Base-by-base conservation (phyloP, 805 yeast species). In the Kazachstania taianensis region DNA sequence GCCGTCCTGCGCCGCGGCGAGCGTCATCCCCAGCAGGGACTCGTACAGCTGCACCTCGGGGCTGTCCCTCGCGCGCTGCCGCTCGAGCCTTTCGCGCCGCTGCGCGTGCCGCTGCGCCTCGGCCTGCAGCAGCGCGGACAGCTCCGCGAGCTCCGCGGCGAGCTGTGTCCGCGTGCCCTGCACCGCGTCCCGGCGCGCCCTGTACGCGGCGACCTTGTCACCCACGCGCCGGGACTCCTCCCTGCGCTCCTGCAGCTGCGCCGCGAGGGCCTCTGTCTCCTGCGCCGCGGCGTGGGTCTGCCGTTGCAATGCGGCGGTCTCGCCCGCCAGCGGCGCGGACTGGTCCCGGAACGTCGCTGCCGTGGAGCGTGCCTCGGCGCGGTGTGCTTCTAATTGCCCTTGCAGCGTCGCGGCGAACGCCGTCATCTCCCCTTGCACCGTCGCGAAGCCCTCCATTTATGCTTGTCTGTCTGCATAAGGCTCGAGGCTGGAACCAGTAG, bases 41-140 rank as follows among this genome's bases (percentile, higher is more conserved):
- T 78, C 81, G 54, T 68, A 73, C 28, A 67, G 61, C 13, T 57
- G 38, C 28, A 73, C 58, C 48, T 78, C 83, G 0, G 75, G 74
- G 12, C 59, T 57, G 39, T 75, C 75, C 28, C 59, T 60, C 20
- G 58, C 59, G 6, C 66, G 57, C 46, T 78, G 82, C 7, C 48
- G 41, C 14, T 54, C 52, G 24, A 73, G 49, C 25, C 24, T 14
- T 17, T 20, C 28, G 17, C 20, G 12, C 20, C 25, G 20, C 23
- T 4, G 13, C 12, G 19, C 35, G 14, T 20, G 35, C 13, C 26
- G 20, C 20, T 15, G 29, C 27, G 23, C 18, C 24, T 32, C 26
- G 4, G 26, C 13, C n/a, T 7, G 15, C 15, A 23, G 19, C 30
- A 32, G 19, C 19, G 10, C 17, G 9, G 14, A 2, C 12, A 26